Evolutionary conservation across 1,284 basidiomycete genomes (phyloP).

Genomic region (Ceratobasidium sp.): DNA sequence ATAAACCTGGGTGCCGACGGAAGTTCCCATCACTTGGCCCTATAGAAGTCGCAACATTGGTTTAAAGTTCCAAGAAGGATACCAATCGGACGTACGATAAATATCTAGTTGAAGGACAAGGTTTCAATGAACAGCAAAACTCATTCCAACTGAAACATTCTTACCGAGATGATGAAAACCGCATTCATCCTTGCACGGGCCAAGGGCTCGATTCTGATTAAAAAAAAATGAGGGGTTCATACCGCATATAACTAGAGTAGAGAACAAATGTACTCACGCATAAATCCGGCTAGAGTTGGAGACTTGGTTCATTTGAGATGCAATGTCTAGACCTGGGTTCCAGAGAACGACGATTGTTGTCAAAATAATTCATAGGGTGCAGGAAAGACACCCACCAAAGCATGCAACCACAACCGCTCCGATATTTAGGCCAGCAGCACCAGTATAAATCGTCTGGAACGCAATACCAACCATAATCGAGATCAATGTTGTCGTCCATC

Average conservation of each 20-base stretch:
- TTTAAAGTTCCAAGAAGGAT: constrained; percentile 38
- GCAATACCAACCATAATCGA: constrained; percentile 54
- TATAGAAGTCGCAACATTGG: constrained; percentile 48
- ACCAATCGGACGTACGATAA: constrained; percentile 45
- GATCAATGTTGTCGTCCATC: constrained; percentile 68
- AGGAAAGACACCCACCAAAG: constrained; percentile 47
- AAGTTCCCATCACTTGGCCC: constrained; percentile 69
- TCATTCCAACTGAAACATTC: constrained; percentile 43
- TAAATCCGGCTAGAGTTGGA: constrained; percentile 52
- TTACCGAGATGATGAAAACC: constrained; percentile 63
- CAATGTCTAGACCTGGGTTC: constrained; percentile 52
- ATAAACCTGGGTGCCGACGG: constrained; percentile 66
- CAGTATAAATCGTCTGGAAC: constrained; percentile 60
- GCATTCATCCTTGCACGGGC: constrained; percentile 69
- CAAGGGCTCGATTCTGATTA: constrained; percentile 57
- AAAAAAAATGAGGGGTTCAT: neutral
- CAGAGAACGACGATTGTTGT: constrained; percentile 14
- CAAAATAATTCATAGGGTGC: neutral
- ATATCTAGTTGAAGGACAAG: constrained; percentile 45
- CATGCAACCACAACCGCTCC: constrained; percentile 60
- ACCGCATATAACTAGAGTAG: neutral
- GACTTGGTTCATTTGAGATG: constrained; percentile 52
- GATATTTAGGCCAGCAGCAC: constrained; percentile 64
- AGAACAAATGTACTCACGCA: constrained; percentile 44
- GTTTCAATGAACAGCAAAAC: constrained; percentile 33